phyloP scores from a whole-genome alignment of 23 red algal genomes.

The Cyanidiococcus yangmingshanensis region DNA sequence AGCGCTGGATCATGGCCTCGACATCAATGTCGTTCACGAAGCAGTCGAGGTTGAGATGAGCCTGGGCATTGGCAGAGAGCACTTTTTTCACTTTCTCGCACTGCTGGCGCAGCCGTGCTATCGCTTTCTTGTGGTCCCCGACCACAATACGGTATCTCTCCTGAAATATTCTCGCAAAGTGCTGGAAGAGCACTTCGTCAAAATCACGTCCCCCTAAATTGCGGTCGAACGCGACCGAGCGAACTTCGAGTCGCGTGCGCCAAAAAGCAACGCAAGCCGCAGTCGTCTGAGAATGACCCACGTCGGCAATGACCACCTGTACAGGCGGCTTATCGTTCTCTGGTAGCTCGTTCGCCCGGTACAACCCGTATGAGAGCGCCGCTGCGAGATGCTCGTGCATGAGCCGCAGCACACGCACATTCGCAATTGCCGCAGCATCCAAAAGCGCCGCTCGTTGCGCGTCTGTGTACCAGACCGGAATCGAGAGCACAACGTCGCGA shows the following conservation, averaged over 20 bases:
- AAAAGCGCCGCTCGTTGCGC: slow-evolving; percentile 65
- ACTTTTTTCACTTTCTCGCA: slow-evolving; percentile 88
- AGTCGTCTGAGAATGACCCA: slow-evolving; percentile 72
- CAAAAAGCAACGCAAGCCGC: slow-evolving; percentile 61
- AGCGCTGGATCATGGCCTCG: slow-evolving; percentile 33
- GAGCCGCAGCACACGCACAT: slow-evolving; percentile 61
- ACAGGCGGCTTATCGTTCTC: slow-evolving; percentile 53
- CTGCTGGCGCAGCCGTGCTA: slow-evolving; percentile 49
- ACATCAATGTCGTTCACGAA: slow-evolving; percentile 99
- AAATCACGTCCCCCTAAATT: slow-evolving; percentile 68
- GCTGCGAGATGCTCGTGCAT: slow-evolving; percentile 85
- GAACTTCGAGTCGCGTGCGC: slow-evolving; percentile 49
- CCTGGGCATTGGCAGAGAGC: slow-evolving; percentile 60
- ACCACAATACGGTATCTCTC: slow-evolving; percentile 56
- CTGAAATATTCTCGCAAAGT: slow-evolving; percentile 69
- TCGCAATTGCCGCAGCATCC: slow-evolving; percentile 66
- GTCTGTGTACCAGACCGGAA: slow-evolving; percentile 87
- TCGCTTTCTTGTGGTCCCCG: slow-evolving; percentile 43
- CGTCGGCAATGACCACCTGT: slow-evolving; percentile 85
- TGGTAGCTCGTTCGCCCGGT: slow-evolving; percentile 71
- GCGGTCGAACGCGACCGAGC: slow-evolving; percentile 61
- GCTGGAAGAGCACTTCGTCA: slow-evolving; percentile 66
- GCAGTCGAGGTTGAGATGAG: slow-evolving; percentile 81
- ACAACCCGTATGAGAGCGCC: slow-evolving; percentile 89
- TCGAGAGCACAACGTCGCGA: slow-evolving; percentile 63